A percentile compares a stretch with the other conserved stretches of the same genome.
phyloP scores from a whole-genome alignment of 2,329 filamentous ascomycete species.

The Penicillium sp. region DNA sequence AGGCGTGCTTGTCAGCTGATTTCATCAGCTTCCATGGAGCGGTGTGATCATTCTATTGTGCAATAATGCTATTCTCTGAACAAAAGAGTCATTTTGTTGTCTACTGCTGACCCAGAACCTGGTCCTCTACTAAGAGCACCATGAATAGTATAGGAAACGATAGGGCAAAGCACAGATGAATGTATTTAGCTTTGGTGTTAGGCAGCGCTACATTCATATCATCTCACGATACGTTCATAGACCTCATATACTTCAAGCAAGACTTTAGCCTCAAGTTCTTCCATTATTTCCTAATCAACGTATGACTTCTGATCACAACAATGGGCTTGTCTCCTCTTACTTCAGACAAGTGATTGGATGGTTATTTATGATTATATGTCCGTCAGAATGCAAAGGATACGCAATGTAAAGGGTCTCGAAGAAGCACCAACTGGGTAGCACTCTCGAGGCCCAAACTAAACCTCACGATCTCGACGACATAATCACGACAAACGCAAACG shows the following conservation, averaged over 20 bases:
- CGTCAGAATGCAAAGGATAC: not conserved
- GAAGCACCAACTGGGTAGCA: not conserved
- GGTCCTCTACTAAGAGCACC: too few relatives aligned
- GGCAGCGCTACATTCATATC: too few relatives aligned
- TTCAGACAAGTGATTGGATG: not conserved
- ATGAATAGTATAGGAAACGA: too few relatives aligned
- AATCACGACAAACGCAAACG: not conserved
- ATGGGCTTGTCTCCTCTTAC: not conserved
- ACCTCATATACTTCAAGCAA: not conserved
- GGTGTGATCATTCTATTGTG: not conserved
- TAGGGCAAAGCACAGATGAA: too few relatives aligned
- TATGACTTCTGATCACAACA: not conserved
- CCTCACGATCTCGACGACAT: not conserved
- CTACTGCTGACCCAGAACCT: too few relatives aligned
- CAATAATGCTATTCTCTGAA: not conserved
- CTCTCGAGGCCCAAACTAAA: not conserved
- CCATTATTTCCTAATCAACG: not conserved
- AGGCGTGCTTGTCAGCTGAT: not conserved
- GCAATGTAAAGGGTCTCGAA: not conserved
- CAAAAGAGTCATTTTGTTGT: too few relatives aligned
- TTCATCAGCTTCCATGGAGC: too few relatives aligned
- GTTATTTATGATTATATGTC: too few relatives aligned
- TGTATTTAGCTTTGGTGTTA: too few relatives aligned
- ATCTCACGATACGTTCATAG: not conserved
- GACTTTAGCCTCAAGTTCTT: not conserved